These are phyloP conservation scores for Dipodascus albidus DNA, from an alignment of 805 yeast genomes.

Conservation along the genomic window DNA sequence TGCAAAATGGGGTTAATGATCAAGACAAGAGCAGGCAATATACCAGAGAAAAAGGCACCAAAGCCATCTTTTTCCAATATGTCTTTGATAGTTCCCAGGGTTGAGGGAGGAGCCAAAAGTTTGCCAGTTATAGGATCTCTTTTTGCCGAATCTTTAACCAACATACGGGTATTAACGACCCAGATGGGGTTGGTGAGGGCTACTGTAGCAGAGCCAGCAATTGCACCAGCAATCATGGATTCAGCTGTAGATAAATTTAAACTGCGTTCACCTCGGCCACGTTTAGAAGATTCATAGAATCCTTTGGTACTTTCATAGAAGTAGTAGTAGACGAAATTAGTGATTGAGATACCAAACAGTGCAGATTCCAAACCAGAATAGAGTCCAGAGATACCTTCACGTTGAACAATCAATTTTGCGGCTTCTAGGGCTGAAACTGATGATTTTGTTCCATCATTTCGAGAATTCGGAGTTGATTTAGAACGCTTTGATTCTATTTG, in stretches of 20 bases:
- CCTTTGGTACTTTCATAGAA: constrained; percentile 63
- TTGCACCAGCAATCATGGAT: constrained; percentile 65
- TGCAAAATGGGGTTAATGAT: constrained; percentile 86
- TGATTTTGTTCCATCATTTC: constrained; percentile 8
- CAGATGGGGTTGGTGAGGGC: constrained; percentile 80
- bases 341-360: constrained; percentile 69
- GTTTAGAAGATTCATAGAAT: constrained; percentile 14
- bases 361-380: constrained; percentile 87
- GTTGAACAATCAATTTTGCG: constrained; percentile 36
- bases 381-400: constrained; percentile 56
- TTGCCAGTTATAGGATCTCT: constrained; percentile 20
- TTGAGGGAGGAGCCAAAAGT: constrained; percentile 20
- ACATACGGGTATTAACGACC: constrained; percentile 89
- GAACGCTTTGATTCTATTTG: constrained; percentile 45
- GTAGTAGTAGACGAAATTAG: constrained; percentile 84
- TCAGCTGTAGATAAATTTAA: constrained; percentile 39
- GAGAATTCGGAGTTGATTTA: constrained; percentile 17
- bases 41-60: constrained; percentile 66
- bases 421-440: constrained; percentile 26
- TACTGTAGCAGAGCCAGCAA: constrained; percentile 82
- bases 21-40: constrained; percentile 75
- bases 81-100: constrained; percentile 46
- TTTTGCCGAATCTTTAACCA: constrained; percentile 36
- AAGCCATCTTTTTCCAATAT: constrained; percentile 65
- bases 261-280: constrained; percentile 26